Evolutionary conservation across 768 basidiomycete genomes (phyloP).

Genomic region (Fomitopsis serialis): DNA sequence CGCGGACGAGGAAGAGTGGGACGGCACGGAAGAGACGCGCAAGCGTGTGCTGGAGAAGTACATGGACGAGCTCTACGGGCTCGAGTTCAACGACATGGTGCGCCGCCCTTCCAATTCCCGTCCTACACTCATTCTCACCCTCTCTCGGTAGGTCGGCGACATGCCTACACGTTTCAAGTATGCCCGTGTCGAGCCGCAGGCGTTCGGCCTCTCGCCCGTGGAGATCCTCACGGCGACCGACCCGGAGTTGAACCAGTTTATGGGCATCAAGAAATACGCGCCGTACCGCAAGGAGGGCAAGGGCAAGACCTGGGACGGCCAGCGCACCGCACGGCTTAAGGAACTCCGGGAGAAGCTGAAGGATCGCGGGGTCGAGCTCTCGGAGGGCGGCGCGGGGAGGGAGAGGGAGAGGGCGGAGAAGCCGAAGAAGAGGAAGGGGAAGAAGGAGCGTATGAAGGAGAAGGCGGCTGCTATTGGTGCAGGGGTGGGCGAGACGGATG

Average conservation of each 20-base stretch:
- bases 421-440: constrained; percentile 61
- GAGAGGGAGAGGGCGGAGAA: constrained; percentile 17
- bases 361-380: constrained; percentile 30
- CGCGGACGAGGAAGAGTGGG: constrained; percentile 64
- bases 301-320: constrained; percentile 55
- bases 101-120: constrained; percentile 24
- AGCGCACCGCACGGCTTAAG: constrained; percentile 57
- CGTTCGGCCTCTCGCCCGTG: constrained; percentile 67
- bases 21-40: constrained; percentile 87
- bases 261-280: constrained; percentile 86
- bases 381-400: constrained; percentile 14
- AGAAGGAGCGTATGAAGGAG: constrained; percentile 59
- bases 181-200: constrained; percentile 54
- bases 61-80: constrained; percentile 84
- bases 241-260: constrained; percentile 86
- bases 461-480: constrained; percentile 30
- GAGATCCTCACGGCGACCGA: constrained; percentile 93
- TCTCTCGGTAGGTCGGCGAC: constrained; percentile 63
- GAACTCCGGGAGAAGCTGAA: constrained; percentile 65
- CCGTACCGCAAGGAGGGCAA: constrained; percentile 66
- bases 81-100: constrained; percentile 96
- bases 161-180: constrained; percentile 94
- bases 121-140: constrained; percentile 1
- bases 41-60: constrained; percentile 80
- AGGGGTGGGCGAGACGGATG: constrained; percentile 14